Conservation (phyloP, 371 early-diverging fungal species). For the Rhizomucor pusillus region DNA sequence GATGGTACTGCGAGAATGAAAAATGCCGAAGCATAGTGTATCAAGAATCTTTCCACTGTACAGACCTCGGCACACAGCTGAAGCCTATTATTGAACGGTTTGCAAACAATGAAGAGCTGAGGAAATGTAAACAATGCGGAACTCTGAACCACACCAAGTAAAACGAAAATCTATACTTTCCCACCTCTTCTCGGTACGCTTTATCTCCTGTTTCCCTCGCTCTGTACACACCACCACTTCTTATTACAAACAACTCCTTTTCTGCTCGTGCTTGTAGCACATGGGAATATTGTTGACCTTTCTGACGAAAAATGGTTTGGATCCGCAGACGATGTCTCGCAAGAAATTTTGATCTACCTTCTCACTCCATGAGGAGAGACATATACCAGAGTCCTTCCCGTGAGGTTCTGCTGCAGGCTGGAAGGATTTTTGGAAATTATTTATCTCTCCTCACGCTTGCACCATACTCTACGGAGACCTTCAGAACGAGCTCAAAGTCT, state of each 20-base stretch:
- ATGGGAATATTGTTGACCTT: no score
- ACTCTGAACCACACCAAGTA: slow-evolving; percentile 65
- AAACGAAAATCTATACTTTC: slow-evolving; percentile 2
- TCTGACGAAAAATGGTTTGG: no score
- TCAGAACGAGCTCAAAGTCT: no score
- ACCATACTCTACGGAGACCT: no score
- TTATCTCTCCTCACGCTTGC: no score
- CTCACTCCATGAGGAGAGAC: background rate
- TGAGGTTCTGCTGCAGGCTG: no score
- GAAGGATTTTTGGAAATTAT: no score
- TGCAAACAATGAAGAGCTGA: slow-evolving; percentile 55
- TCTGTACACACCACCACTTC: no score
- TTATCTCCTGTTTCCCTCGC: no score
- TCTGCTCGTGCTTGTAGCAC: background rate
- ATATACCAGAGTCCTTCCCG: no score
- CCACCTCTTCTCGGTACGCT: background rate
- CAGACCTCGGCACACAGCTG: slow-evolving; percentile 85
- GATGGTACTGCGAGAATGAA: slow-evolving; percentile 90
- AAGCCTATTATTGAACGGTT: slow-evolving; percentile 89
- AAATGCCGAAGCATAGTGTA: slow-evolving; percentile 79
- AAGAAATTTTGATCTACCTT: background rate
- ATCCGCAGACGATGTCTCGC: no score
- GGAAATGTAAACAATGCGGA: slow-evolving; percentile 81
- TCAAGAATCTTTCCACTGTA: slow-evolving; percentile 86
- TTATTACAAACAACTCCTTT: slow-evolving; percentile 2